These are phyloP conservation scores for Talaromyces marneffei DNA, from an alignment of 2,329 filamentous ascomycete genomes.

Conservation along the genomic window DNA sequence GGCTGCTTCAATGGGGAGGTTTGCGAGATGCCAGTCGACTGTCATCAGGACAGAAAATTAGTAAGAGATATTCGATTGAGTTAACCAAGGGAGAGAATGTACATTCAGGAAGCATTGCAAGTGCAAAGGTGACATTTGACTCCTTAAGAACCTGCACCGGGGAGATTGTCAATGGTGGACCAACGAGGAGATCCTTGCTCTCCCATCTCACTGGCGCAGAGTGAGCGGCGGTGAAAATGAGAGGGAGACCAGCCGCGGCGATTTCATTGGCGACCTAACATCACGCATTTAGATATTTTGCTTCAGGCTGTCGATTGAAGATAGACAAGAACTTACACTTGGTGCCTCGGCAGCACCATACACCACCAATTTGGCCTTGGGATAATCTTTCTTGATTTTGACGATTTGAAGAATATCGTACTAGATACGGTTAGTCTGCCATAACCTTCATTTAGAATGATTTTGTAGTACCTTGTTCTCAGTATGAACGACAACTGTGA, in stretches of 20 bases:
- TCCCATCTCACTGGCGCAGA: conserved; percentile 31
- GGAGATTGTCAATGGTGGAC: conserved; percentile 40
- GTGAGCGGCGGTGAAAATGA: conserved; percentile 41
- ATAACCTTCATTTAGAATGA: neutral
- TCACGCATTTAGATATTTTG: neutral
- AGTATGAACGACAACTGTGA: conserved; percentile 39
- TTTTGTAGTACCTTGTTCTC: conserved; percentile 26
- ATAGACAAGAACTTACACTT: conserved; percentile 7
- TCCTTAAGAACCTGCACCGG: conserved; percentile 36
- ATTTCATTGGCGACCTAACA: conserved; percentile 36
- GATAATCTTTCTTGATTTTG: conserved; percentile 16
- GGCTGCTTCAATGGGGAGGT: conserved; percentile 27
- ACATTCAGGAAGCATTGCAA: conserved; percentile 13
- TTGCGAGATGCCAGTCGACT: conserved; percentile 36
- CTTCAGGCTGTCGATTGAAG: neutral
- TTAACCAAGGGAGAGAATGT: neutral
- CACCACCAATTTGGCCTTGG: conserved; percentile 24
- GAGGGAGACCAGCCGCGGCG: conserved; percentile 35
- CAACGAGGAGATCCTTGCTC: conserved; percentile 34
- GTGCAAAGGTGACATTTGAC: conserved; percentile 30
- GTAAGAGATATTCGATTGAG: conserved; percentile 17
- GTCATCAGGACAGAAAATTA: conserved; percentile 10
- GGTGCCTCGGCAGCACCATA: conserved; percentile 39
- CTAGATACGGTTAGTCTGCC: conserved; percentile 18
- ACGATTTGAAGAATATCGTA: conserved; percentile 41